Percentiles rank a stretch among this genome's conserved stretches.
Conservation (phyloP, 495 filamentous ascomycete species). For the Talaromyces adpressus region DNA sequence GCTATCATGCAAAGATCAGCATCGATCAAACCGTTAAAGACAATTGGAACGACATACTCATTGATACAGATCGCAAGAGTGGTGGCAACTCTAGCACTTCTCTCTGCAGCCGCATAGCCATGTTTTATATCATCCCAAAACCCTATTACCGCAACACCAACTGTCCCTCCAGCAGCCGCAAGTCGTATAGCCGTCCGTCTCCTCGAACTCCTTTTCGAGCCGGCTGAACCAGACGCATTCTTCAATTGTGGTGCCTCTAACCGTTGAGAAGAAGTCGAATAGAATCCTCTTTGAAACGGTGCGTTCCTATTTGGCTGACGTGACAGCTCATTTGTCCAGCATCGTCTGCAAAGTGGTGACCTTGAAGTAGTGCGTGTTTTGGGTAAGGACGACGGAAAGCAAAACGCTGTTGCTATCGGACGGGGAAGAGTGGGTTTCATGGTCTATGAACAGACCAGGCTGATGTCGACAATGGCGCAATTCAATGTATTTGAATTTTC, state of each 20-base stretch:
- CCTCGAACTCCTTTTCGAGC: background rate
- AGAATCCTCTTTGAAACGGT: background rate
- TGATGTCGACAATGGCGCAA: background rate
- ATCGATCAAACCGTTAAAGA: background rate
- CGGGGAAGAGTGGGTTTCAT: slow-evolving; percentile 7
- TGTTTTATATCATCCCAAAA: slow-evolving; percentile 69
- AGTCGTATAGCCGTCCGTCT: slow-evolving; percentile 32
- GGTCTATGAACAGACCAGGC: background rate
- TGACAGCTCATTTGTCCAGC: background rate
- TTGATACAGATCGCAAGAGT: slow-evolving; percentile 77
- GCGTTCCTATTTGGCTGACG: background rate
- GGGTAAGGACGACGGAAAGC: background rate
- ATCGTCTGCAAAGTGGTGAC: background rate
- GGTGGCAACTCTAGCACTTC: slow-evolving; percentile 72
- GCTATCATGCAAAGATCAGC: slow-evolving; percentile 34
- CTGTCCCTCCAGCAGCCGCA: slow-evolving; percentile 43
- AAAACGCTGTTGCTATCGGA: background rate
- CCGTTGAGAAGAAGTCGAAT: background rate
- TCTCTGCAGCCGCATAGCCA: slow-evolving; percentile 62
- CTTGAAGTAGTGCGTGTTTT: background rate
- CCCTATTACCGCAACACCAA: slow-evolving; percentile 52
- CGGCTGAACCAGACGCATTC: background rate
- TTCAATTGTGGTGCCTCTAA: background rate
- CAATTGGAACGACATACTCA: slow-evolving; percentile 56
- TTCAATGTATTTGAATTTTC: background rate